phyloP scores from a whole-genome alignment of 2,329 filamentous ascomycete species.

The Penicillium janthinellum region DNA sequence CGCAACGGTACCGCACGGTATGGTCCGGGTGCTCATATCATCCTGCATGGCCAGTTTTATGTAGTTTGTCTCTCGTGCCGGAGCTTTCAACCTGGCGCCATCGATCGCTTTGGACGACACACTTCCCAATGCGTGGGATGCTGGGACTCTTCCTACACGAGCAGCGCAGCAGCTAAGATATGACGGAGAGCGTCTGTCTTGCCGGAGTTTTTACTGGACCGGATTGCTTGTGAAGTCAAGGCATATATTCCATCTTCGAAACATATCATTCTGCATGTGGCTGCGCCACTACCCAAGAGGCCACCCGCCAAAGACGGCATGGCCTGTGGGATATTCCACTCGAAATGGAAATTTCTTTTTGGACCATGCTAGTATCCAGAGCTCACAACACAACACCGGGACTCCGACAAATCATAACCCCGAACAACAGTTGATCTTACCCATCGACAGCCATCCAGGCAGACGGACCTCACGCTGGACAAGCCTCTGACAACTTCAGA shows the following conservation, averaged over 20 bases:
- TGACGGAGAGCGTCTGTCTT: background rate
- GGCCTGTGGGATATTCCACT: background rate
- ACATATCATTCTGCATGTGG: background rate
- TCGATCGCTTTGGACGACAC: conserved; percentile 14
- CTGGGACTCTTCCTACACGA: conserved; percentile 2
- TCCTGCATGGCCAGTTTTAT: conserved; percentile 19
- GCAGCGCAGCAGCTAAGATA: background rate
- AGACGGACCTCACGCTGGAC: conserved; percentile 13
- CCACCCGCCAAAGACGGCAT: background rate
- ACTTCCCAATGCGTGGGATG: conserved; percentile 18
- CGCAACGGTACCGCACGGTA: conserved; percentile 28
- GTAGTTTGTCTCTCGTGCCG: conserved; percentile 30
- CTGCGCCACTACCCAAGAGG: background rate
- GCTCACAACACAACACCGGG: background rate
- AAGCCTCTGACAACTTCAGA: conserved; percentile 49
- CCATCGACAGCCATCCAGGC: background rate
- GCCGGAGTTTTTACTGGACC: background rate
- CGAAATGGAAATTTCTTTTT: background rate
- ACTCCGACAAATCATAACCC: background rate
- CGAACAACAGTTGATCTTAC: background rate
- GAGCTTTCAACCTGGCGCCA: conserved; percentile 17
- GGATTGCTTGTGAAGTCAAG: no score
- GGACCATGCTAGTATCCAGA: background rate
- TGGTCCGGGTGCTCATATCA: conserved; percentile 28
- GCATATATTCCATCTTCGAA: background rate